Evolutionary conservation across 2,329 filamentous ascomycete genomes (phyloP), one percentile per base, ranked within the genome.

Genomic region (Arthrinium puccinioides): DNA sequence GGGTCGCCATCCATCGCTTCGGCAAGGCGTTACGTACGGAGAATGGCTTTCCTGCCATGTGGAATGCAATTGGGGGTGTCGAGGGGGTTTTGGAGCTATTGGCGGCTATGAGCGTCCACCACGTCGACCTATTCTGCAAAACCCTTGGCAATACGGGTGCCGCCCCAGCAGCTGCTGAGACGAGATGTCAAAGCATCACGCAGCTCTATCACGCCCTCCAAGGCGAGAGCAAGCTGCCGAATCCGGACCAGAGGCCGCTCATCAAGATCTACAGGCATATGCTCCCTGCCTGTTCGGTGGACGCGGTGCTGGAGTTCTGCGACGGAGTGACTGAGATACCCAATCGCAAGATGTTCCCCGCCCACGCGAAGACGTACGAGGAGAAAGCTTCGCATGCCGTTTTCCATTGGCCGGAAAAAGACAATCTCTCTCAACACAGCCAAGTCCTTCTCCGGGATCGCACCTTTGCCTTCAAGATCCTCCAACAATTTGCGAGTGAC

Each of bases 1-100:
- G 33, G 16, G 18, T 42, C 4, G 44, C 46, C 31, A 46, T 49
- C 18, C 24, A 33, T 10, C 37, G 33, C 9, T 42, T 50, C 30
- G 45, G 34, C 13, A 46, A 42, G 21, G 24, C 28, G 13, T 11
- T 39, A 7, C 32, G 39, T 25, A 37, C 24, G 9, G 36, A 38
- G 4, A 13, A n/a, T 11, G 21, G 19, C 11, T 43, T 48, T 20
- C 4, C 13, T 9, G 18, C 14, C 11, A 40, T 36, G 13, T 40
- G 38, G 38, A 20, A 25, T 10, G 38, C 38, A 3, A 13, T 36
- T 2, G 38, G 38, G 4, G 27, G 23, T 10, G 19, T 28, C 15
- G 5, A 25, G 10, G 38, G 38, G 7, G 8, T 40, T 13, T n/a
- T 32, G 6, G 27, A 32, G 7, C 21, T 40, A n/a, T 32, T 40